Evolutionary conservation across 768 basidiomycete species (phyloP).

Genomic region (Tylopilus cervinicoccineus): DNA sequence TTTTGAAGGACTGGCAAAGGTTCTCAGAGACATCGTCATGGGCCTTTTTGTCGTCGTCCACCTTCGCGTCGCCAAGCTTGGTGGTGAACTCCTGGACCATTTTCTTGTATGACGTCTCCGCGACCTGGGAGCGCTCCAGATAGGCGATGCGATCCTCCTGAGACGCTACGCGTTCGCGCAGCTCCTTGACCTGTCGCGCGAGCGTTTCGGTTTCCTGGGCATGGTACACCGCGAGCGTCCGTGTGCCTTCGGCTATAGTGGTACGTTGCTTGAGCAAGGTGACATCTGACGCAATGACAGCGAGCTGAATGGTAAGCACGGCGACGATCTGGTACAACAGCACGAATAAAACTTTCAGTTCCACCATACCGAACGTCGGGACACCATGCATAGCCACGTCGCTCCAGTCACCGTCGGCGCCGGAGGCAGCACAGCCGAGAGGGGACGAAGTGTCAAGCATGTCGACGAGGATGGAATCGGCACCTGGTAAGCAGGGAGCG

Average conservation of each 20-base stretch:
- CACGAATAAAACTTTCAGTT: constrained; percentile 3
- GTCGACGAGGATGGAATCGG: not conserved
- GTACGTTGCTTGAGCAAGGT: constrained; percentile 18
- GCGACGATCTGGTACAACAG: constrained; percentile 7
- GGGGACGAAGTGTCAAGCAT: not conserved
- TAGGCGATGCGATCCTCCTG: constrained; percentile 12
- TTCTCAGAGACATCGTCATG: constrained; percentile 2
- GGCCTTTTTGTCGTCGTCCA: constrained; percentile 5
- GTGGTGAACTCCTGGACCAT: constrained; percentile 12
- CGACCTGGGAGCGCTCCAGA: constrained; percentile 8
- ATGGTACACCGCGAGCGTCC: not conserved
- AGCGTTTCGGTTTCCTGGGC: constrained; percentile 2
- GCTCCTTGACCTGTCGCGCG: constrained; percentile 4
- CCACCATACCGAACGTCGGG: not conserved
- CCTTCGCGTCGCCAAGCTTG: constrained; percentile 1
- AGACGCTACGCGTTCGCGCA: constrained; percentile 6
- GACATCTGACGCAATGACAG: constrained; percentile 8
- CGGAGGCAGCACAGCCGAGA: not conserved
- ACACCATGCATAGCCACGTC: not conserved
- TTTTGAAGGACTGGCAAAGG: constrained; percentile 4
- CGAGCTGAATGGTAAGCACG: constrained; percentile 2
- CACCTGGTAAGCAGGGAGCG: not conserved
- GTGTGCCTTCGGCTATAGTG: constrained; percentile 8
- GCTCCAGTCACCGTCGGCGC: not conserved
- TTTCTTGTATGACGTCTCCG: constrained; percentile 2